Base-by-base conservation (phyloP, 2,329 filamentous ascomycete species). In the Penicillium brasilianum region DNA sequence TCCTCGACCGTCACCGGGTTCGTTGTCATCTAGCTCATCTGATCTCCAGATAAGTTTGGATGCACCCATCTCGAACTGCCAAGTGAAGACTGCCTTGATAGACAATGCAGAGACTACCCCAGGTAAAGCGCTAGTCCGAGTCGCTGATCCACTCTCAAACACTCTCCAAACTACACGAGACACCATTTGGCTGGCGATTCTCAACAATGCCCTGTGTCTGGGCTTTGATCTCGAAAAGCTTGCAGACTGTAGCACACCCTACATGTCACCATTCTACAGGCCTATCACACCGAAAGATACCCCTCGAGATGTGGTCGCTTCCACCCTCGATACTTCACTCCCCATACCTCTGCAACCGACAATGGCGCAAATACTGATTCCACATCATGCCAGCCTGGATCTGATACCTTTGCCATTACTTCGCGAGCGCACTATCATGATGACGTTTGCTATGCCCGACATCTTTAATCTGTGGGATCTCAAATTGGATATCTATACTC, bases 311-410 rank as follows among this genome's bases (percentile, higher is more conserved):
- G 9, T 34, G 28, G 28, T 50, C 16, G 25, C 48, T 34, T 34
- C 48, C 3, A 32, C 28, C 11, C 25, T 50, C 4, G 34, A 34
- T 16, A 50, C 28, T 1, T 66, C 61, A 2, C 65, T 73, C 1
- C 77, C 78, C 10, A 28, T 66, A 4, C 67, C 76, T 55, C 66
- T 80, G 0, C 74, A 68, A 20, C 77, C 77, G 2, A 80, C 77
- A 0, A 61, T 75, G 30, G 68, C 74, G 2, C 78, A 80, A 61
- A 72, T 80, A 11, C 64, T 79, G 11, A 67, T 75, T 44, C 73
- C 76, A 13, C 77, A 79, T 55, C 76, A 77, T 58, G 70, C 76
- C 0, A 72, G 72, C 32, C 59, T 80, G 13, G 77, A 79, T 56
- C 53, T 79, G 3, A 66, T 79, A 6, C 77, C 77, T 0, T 63